Conservation (phyloP, 306 rosid genomes). For the Vigna hirtella region DNA sequence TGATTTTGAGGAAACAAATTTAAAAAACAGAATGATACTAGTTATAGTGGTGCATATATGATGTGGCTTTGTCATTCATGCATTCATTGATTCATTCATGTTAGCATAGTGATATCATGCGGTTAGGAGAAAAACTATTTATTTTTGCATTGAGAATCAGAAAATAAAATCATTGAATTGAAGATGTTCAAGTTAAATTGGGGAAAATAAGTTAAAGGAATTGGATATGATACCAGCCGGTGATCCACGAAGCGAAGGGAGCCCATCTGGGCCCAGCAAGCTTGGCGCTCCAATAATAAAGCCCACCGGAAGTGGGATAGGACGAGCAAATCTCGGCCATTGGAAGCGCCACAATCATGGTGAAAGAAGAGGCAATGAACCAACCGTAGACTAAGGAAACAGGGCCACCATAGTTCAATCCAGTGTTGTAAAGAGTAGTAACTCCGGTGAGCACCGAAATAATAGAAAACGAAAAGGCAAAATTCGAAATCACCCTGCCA, state of each 20-base stretch:
- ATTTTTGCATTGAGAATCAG: not conserved
- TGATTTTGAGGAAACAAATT: not conserved
- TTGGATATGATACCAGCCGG: conserved; percentile 76
- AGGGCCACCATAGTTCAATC: conserved; percentile 86
- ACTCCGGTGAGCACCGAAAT: conserved; percentile 92
- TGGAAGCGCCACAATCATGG: conserved; percentile 86
- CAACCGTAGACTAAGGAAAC: conserved; percentile 88
- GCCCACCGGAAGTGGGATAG: conserved; percentile 96
- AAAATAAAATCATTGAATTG: not conserved
- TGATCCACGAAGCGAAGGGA: conserved; percentile 95
- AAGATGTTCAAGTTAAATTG: not conserved
- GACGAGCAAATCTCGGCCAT: conserved; percentile 99
- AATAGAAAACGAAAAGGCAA: conserved; percentile 91
- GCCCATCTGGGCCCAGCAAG: conserved; percentile 97
- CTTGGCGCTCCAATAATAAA: conserved; percentile 97
- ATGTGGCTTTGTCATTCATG: not conserved
- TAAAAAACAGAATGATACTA: not conserved
- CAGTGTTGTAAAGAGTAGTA: conserved; percentile 90
- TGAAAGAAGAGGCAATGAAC: conserved; percentile 75
- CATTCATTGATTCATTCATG: not conserved
- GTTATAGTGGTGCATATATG: not conserved
- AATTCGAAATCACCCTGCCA: conserved; percentile 84
- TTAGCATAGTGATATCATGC: not conserved
- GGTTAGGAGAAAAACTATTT: not conserved
- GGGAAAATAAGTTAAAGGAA: not conserved